Percentiles rank a stretch among this genome's conserved stretches.
Conservation (phyloP, 2,329 filamentous ascomycete species). For the Ilyonectria sp. region DNA sequence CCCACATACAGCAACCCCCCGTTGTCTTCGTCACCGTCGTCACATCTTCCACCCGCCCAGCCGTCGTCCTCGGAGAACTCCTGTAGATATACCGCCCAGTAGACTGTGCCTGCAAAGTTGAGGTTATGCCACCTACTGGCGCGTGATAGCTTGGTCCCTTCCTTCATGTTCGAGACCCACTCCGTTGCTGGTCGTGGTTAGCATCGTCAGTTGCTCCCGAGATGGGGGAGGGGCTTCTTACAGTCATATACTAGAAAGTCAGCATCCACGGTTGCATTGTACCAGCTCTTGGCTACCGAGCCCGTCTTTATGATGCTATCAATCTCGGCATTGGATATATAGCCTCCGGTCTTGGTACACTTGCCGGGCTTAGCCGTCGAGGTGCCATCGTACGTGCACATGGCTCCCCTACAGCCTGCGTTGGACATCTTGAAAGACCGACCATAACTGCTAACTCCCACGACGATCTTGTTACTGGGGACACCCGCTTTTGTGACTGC, state of each 20-base stretch:
- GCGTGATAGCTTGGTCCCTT: slow-evolving; percentile 26
- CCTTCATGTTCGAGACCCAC: slow-evolving; percentile 42
- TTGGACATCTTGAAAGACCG: slow-evolving; percentile 49
- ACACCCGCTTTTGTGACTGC: slow-evolving; percentile 36
- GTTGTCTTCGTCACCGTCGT: background rate
- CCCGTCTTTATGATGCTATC: slow-evolving; percentile 27
- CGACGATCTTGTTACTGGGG: slow-evolving; percentile 7
- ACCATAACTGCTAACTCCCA: slow-evolving; percentile 36
- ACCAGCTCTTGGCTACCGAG: background rate
- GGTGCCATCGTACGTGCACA: slow-evolving; percentile 3
- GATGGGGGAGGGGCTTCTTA: background rate
- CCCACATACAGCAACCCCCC: background rate
- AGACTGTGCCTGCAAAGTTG: slow-evolving; percentile 37
- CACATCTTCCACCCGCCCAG: background rate
- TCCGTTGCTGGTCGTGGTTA: slow-evolving; percentile 33
- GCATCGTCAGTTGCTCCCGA: slow-evolving; percentile 14
- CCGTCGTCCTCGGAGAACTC: background rate
- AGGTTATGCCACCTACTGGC: slow-evolving; percentile 26
- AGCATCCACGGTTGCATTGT: background rate
- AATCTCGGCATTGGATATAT: slow-evolving; percentile 48
- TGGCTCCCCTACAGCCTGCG: slow-evolving; percentile 29
- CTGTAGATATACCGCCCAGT: slow-evolving; percentile 25
- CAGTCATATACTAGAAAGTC: background rate
- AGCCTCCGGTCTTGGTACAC: slow-evolving; percentile 44
- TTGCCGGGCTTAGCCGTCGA: background rate